phyloP scores from a whole-genome alignment of 768 basidiomycete species.

The Epithele typhae region DNA sequence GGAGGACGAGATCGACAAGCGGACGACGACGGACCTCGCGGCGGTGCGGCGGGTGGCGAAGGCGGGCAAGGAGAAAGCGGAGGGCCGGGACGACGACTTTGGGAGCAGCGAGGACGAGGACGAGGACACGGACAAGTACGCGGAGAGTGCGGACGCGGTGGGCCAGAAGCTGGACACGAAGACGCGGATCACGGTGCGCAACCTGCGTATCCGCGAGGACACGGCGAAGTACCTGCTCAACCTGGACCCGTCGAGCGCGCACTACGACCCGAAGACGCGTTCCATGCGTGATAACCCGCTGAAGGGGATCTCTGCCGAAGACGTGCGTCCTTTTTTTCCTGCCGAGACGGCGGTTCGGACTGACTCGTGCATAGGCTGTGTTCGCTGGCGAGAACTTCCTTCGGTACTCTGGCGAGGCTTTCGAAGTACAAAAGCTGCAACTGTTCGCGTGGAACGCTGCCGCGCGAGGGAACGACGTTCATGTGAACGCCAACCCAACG shows the following conservation, averaged over 20 bases:
- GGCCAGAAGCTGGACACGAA: constrained; percentile 98
- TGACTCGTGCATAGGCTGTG: constrained; percentile 46
- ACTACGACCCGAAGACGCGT: constrained; percentile 99
- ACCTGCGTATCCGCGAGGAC: constrained; percentile 97
- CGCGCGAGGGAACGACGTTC: constrained; percentile 89
- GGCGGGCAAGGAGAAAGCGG: constrained; percentile 70
- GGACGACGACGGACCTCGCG: constrained; percentile 87
- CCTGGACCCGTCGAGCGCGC: constrained; percentile 90
- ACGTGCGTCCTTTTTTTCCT: constrained; percentile 48
- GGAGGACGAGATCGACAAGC: constrained; percentile 98
- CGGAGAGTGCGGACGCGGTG: constrained; percentile 95
- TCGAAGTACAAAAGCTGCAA: constrained; percentile 87
- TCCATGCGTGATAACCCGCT: constrained; percentile 98
- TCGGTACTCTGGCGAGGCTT: constrained; percentile 88
- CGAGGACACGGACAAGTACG: constrained; percentile 96
- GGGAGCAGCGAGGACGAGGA: constrained; percentile 96
- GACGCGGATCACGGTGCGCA: constrained; percentile 96
- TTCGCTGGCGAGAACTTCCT: constrained; percentile 98
- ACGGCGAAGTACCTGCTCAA: constrained; percentile 99
- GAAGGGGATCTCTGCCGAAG: constrained; percentile 74
- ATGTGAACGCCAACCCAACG: constrained; percentile 94
- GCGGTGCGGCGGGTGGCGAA: constrained; percentile 95
- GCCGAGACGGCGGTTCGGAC: no score
- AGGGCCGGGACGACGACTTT: constrained; percentile 83
- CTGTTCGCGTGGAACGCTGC: constrained; percentile 98